A percentile compares a stretch with the other conserved stretches of the same genome.
Evolutionary conservation across 176 grass and related monocot species (phyloP).

Genomic region (Oryza punctata): DNA sequence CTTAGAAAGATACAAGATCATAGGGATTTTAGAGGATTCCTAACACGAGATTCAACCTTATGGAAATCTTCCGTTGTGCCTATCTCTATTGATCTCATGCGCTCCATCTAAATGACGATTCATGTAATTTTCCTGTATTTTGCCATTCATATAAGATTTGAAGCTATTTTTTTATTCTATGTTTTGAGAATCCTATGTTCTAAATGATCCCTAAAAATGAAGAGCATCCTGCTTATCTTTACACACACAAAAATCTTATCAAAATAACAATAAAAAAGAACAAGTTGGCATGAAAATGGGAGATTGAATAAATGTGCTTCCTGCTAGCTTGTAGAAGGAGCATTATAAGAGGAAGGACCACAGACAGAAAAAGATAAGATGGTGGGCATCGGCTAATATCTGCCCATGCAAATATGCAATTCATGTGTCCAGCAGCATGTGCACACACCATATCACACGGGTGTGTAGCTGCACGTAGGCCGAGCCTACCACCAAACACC

Average conservation of each 20-base stretch:
- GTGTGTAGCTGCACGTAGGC: background rate
- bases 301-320: background rate
- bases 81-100: too few species aligned
- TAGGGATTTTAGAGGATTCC: too few species aligned
- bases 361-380: constrained; percentile 34
- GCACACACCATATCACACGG: background rate
- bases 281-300: background rate
- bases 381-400: constrained; percentile 12
- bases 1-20: too few species aligned
- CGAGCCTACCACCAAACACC: background rate
- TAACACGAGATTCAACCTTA: too few species aligned
- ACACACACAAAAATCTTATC: background rate
- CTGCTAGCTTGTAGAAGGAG: background rate
- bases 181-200: too few species aligned
- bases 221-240: background rate
- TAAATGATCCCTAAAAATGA: too few species aligned
- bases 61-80: too few species aligned
- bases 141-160: too few species aligned
- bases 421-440: background rate
- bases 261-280: background rate
- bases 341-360: background rate
- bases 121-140: too few species aligned
- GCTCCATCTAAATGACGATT: too few species aligned
- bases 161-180: too few species aligned
- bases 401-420: constrained; percentile 1